Base-by-base conservation (phyloP, 139 green algal genomes). In the Chlorella ohadii region DNA sequence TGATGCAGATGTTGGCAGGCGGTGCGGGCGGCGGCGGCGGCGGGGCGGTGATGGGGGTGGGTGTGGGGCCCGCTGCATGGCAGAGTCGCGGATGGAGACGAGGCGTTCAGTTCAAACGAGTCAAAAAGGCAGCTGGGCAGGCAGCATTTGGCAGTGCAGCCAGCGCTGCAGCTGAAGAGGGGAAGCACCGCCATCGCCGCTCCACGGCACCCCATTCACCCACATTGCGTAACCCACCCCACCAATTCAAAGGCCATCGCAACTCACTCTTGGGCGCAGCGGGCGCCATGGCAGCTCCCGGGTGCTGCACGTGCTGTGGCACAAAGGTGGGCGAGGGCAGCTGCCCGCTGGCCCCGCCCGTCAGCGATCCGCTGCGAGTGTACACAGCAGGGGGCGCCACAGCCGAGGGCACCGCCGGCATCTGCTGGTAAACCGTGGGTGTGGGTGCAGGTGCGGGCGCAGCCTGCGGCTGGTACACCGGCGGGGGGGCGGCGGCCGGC, bases 1-100 rank as follows among this genome's bases (percentile, higher is more conserved):
- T 97, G 4, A 79, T 47, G 22, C 72, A 90, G 64, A 95, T 91
- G 84, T 96, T 94, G 57, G 94, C 75, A 9, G 95, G 95, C 34
- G 96, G 96, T 0, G 92, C 92, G 3, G 92, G 78, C 0, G 94
- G 92, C 22, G 89, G 72, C n/a, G 80, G 57, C 3, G 92, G 89
- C 39, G 81, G 64, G 11, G 76, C 76, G 27, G 76, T 82, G 76
- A 82, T 82, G 27, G 76, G 76, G 7, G 76, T 82, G 59, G 76
- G 76, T 6, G 76, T 82, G 76, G 76, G 76, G 67, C 61, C 31
- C 87, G 4, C 74, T 81, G 74, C 74, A 25, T 0, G 73, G 34
- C 15, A 38, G 36, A 2, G 23, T n/a, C n/a, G n/a, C n/a, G n/a
- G n/a, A n/a, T n/a, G n/a, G n/a, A n/a, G n/a, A n/a, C n/a, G n/a